Percentiles rank a stretch among this genome's conserved stretches.
Conservation (phyloP, 1,284 basidiomycete species). For the Austroboletus olivaceoglutinosus region DNA sequence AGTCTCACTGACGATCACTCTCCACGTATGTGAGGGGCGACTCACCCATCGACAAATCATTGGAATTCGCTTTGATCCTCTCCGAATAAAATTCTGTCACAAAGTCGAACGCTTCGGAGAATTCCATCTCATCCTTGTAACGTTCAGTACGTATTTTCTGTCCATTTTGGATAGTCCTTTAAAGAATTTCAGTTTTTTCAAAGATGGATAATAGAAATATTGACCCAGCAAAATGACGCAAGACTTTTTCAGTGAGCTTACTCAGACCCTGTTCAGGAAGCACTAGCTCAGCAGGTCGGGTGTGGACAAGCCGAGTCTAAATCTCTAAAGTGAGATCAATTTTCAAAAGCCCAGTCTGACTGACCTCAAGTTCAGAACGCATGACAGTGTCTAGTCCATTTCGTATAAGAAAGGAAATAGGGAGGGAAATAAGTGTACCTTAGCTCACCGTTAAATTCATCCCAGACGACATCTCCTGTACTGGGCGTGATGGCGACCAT, state of each 20-base stretch:
- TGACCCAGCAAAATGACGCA: conserved; percentile 66
- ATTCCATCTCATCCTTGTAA: conserved; percentile 55
- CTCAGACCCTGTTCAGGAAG: conserved; percentile 64
- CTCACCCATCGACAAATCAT: conserved; percentile 49
- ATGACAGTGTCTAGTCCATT: conserved; percentile 63
- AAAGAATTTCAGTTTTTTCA: conserved; percentile 11
- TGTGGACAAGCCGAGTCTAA: conserved; percentile 81
- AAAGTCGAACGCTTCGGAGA: conserved; percentile 71
- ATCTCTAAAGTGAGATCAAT: neutral
- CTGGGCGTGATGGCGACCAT: conserved; percentile 81
- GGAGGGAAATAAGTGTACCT: neutral
- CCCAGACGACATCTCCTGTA: conserved; percentile 91
- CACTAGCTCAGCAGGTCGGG: conserved; percentile 81
- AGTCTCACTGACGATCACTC: neutral
- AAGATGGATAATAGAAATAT: conserved; percentile 18
- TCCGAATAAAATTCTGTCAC: conserved; percentile 74
- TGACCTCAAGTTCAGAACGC: conserved; percentile 83
- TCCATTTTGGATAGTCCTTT: conserved; percentile 45
- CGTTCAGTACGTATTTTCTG: conserved; percentile 63
- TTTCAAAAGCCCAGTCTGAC: conserved; percentile 6
- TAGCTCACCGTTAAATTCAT: conserved; percentile 75
- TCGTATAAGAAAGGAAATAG: conserved; percentile 13
- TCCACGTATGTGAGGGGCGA: neutral
- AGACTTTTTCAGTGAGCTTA: conserved; percentile 73
- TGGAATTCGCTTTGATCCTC: conserved; percentile 46